phyloP scores from a whole-genome alignment of 176 grass and related monocot species.

The Avena atlantica region DNA sequence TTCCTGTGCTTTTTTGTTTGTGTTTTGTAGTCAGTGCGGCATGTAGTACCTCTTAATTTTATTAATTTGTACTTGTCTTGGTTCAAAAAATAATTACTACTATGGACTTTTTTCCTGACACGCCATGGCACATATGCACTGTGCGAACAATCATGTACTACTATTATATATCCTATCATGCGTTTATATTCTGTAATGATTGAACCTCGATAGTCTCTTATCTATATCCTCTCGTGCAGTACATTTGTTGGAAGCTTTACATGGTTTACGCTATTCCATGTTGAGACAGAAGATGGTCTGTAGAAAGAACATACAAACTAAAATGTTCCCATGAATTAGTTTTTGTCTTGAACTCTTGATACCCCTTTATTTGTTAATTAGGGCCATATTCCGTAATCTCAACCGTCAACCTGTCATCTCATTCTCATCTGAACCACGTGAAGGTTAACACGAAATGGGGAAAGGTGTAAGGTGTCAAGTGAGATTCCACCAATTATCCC shows the following conservation, averaged over 20 bases:
- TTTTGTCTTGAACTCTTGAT: slow-evolving; percentile 22
- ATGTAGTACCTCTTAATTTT: slow-evolving; percentile 20
- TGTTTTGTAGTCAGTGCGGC: background rate
- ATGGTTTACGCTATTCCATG: slow-evolving; percentile 23
- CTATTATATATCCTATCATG: background rate
- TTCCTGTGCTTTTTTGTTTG: background rate
- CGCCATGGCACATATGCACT: slow-evolving; percentile 4
- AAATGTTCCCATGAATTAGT: slow-evolving; percentile 1
- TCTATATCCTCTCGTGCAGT: slow-evolving; percentile 1
- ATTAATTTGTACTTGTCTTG: background rate
- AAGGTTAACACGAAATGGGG: background rate
- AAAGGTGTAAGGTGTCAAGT: background rate
- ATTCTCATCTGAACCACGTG: slow-evolving; percentile 10
- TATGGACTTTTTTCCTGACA: slow-evolving; percentile 28
- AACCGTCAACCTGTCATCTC: background rate
- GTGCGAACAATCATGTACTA: background rate
- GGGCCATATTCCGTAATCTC: slow-evolving; percentile 14
- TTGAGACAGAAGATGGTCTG: slow-evolving; percentile 25
- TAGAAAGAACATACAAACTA: slow-evolving; percentile 14
- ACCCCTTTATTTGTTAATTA: slow-evolving; percentile 11
- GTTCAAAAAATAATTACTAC: slow-evolving; percentile 15
- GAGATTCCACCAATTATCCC: no score
- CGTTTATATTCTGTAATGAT: slow-evolving; percentile 33
- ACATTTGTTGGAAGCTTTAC: background rate
- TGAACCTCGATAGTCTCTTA: slow-evolving; percentile 4